These are phyloP conservation scores for Corylus heterophylla DNA, from an alignment of 306 rosid species.

Conservation along the genomic window DNA sequence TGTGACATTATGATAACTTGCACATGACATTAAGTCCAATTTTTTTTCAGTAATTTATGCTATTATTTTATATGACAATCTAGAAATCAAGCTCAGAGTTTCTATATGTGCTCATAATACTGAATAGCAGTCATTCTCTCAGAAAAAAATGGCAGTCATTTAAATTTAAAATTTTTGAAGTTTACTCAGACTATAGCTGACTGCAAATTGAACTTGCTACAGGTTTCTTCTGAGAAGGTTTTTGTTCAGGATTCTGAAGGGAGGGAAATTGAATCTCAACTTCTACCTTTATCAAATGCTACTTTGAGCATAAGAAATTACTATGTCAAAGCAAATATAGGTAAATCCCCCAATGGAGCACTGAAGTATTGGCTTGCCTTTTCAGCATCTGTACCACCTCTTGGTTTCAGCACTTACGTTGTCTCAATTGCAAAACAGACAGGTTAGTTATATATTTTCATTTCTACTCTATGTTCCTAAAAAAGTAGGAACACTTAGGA, in stretches of 20 bases:
- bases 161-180: conserved; percentile 1
- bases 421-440: conserved; percentile 46
- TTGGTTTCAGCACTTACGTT: conserved; percentile 82
- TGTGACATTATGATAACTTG: background rate
- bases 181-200: background rate
- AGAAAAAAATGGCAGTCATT: background rate
- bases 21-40: background rate
- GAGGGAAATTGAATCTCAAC: conserved; percentile 70
- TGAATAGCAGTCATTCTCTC: too few species aligned
- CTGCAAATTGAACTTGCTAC: conserved; percentile 25
- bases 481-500: background rate
- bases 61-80: background rate
- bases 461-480: conserved; percentile 8
- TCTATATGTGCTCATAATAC: background rate
- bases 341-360: conserved; percentile 47
- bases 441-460: conserved; percentile 35
- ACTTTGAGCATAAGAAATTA: conserved; percentile 50
- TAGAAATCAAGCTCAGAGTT: background rate
- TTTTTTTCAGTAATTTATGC: background rate
- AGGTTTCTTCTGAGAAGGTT: conserved; percentile 62
- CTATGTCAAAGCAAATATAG: conserved; percentile 59
- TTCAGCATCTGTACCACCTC: conserved; percentile 76
- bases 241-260: conserved; percentile 66
- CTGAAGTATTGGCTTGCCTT: conserved; percentile 80
- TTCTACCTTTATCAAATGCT: conserved; percentile 57